Evolutionary conservation across 2,329 filamentous ascomycete genomes (phyloP).

Genomic region (Fusarium buxicola): DNA sequence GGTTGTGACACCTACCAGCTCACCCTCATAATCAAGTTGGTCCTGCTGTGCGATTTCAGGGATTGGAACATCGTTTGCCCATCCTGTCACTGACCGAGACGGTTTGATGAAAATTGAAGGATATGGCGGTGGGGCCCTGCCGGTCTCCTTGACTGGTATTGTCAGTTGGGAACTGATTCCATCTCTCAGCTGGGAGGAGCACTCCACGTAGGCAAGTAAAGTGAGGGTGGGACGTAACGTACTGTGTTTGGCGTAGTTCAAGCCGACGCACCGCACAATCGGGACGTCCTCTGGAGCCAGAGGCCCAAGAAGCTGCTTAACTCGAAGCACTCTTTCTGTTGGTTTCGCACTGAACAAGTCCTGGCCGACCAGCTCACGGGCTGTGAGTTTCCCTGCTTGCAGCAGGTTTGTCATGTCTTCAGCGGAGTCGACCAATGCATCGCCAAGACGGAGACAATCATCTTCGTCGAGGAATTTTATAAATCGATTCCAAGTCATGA

Average conservation of each 20-base stretch:
- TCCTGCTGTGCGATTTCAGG: constrained; percentile 14
- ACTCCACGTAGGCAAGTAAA: background rate
- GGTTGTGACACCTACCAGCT: constrained; percentile 8
- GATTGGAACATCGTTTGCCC: constrained; percentile 7
- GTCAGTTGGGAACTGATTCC: background rate
- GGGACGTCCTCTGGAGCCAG: constrained; percentile 7
- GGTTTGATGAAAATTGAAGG: constrained; percentile 21
- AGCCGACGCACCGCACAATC: constrained; percentile 18
- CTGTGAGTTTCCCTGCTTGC: constrained; percentile 3
- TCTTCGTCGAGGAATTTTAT: constrained; percentile 16
- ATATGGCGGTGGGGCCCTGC: constrained; percentile 13
- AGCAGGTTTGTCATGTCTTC: constrained; percentile 5
- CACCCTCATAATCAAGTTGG: constrained; percentile 28
- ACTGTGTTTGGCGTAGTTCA: constrained; percentile 29
- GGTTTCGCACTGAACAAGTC: constrained; percentile 8
- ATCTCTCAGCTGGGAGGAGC: too few relatives aligned
- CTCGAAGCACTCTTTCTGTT: background rate
- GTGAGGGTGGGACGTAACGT: background rate
- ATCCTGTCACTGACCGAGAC: constrained; percentile 10
- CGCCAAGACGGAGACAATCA: constrained; percentile 4
- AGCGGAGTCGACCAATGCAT: constrained; percentile 1
- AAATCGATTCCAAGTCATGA: constrained; percentile 17
- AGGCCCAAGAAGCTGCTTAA: constrained; percentile 16
- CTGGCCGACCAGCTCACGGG: background rate
- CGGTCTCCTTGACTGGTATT: constrained; percentile 19